Conservation (phyloP, 805 yeast species). For the Candida sonorensis region DNA sequence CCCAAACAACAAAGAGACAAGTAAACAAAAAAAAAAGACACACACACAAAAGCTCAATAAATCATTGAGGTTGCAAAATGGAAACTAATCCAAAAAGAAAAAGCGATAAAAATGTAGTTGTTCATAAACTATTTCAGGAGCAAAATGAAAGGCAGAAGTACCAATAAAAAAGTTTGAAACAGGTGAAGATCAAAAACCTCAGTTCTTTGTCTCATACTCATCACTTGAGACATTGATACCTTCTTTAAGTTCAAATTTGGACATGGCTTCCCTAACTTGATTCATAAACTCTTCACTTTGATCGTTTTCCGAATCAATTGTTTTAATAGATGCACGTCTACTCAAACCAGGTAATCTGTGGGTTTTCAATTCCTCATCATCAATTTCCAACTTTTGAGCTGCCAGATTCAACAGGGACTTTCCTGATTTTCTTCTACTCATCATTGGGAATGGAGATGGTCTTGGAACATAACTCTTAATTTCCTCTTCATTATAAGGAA, state of each 20-base stretch:
- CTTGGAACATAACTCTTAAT: slow-evolving; percentile 38
- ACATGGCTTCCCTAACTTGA: slow-evolving; percentile 37
- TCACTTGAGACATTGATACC: slow-evolving; percentile 44
- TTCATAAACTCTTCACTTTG: slow-evolving; percentile 28
- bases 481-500: slow-evolving; percentile 25
- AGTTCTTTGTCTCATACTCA: slow-evolving; percentile 46
- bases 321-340: slow-evolving; percentile 23
- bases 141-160: background rate
- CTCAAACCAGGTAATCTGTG: slow-evolving; percentile 27
- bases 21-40: no score
- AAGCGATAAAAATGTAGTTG: no score
- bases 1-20: background rate
- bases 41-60: no score
- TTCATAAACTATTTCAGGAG: no score
- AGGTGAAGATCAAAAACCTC: background rate
- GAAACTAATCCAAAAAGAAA: no score
- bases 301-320: slow-evolving; percentile 16
- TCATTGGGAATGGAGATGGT: slow-evolving; percentile 27
- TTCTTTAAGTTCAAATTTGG: slow-evolving; percentile 25
- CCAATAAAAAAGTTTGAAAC: no score
- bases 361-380: slow-evolving; percentile 48
- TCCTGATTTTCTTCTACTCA: slow-evolving; percentile 66
- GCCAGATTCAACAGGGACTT: slow-evolving; percentile 65
- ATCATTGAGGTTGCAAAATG: no score
- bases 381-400: slow-evolving; percentile 57